Evolutionary conservation across 2,329 filamentous ascomycete genomes (phyloP), one percentile per base, ranked within the genome.

Genomic region (Colletotrichum graminicola): DNA sequence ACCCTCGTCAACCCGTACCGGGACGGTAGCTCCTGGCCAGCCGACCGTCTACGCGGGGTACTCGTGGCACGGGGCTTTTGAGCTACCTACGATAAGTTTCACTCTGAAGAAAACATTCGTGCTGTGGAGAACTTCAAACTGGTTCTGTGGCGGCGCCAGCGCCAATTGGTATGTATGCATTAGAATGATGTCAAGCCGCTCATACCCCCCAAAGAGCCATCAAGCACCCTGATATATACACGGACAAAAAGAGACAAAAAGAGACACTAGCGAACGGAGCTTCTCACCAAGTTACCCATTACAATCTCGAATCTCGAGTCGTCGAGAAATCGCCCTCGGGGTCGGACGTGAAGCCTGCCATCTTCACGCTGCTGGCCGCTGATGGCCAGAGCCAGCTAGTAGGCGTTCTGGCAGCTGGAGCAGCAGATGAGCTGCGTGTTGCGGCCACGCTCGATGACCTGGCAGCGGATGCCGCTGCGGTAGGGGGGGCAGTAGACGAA

Each of bases 1-100:
- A 91, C 90, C 1, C 83, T 82, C 12, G 80, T 83, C 78, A 91
- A 92, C 76, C 84, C 86, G 1, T 91, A 88, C 85, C 88, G 91
- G 75, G 82, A 80, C 1, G 89, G 89, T 1, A 80, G 73, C 0
- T 92, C 85, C 74, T 73, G 87, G 87, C 74, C 75, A 75, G 0
- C 80, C 86, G 0, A 81, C 82, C n/a, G 82, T 89, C 16, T 92
- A 91, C 73, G 86, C 88, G 3, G 86, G 80, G 23, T 91, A 90
- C 59, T 76, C 78, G 26, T 78, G 81, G 41, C 12, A 29, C 23
- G 12, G 12, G 26, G 26, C 2, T 52, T 7, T 10, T 32, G 6
- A 3, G 6, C 26, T 10, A 8, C 7, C 21, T 32, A 21, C 11
- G 26, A 16, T 32, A 29, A 52, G 6, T 18, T 18, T 32, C 26